Percentiles rank a stretch among this genome's conserved stretches.
phyloP scores from a whole-genome alignment of 192 early-diverging fungal species.

The Backusella macrospora region DNA sequence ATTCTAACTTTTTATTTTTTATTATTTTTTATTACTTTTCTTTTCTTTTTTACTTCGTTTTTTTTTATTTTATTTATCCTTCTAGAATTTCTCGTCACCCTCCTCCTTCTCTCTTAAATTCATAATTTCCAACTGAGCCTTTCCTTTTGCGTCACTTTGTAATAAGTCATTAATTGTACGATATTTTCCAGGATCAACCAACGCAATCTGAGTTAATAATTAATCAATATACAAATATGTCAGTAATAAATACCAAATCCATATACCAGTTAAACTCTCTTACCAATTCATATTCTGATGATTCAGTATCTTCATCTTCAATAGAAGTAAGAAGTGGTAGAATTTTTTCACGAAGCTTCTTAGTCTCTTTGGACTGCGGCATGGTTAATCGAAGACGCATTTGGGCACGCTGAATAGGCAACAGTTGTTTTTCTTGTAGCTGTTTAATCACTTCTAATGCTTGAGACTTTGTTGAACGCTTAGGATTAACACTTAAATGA shows the following conservation, averaged over 20 bases:
- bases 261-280: conserved; percentile 23
- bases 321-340: conserved; percentile 59
- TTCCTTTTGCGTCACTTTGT: conserved; percentile 83
- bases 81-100: conserved; percentile 62
- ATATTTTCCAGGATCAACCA: conserved; percentile 95
- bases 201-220: conserved; percentile 56
- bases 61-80: background rate
- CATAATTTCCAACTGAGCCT: conserved; percentile 88
- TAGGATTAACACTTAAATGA: conserved; percentile 90
- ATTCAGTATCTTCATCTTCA: conserved; percentile 77
- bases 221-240: background rate
- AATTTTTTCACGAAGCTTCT: conserved; percentile 82
- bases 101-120: conserved; percentile 74
- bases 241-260: background rate
- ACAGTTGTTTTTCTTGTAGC: conserved; percentile 83
- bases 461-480: conserved; percentile 86
- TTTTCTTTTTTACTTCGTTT: too few relatives aligned
- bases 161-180: conserved; percentile 82
- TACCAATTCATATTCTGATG: conserved; percentile 87
- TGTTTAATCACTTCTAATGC: conserved; percentile 94
- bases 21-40: too few relatives aligned
- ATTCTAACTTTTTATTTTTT: conserved; percentile 57
- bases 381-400: conserved; percentile 87
- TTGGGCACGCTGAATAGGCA: conserved; percentile 94
- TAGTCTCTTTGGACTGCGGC: conserved; percentile 80